A percentile compares a stretch with the other conserved stretches of the same genome.
These are phyloP conservation scores for Penicilliopsis zonata DNA, from an alignment of 495 filamentous ascomycete species.

Conservation along the genomic window DNA sequence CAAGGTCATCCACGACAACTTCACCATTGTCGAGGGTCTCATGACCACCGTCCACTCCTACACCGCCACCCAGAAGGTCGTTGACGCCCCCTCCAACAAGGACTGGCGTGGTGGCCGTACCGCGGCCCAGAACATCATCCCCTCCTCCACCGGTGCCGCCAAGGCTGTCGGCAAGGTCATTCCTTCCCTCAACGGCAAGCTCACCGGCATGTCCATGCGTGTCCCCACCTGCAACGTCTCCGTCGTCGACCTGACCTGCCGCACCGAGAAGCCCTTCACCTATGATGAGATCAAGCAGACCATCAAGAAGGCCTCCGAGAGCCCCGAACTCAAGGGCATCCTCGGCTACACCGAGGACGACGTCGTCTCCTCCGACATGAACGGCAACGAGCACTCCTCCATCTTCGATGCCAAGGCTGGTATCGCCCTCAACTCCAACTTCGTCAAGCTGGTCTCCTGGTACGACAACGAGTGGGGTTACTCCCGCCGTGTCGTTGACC, in stretches of 20 bases:
- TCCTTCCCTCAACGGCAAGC: constrained; percentile 93
- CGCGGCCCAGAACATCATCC: constrained; percentile 99
- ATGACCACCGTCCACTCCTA: constrained; percentile 99
- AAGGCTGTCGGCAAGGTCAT: constrained; percentile 99
- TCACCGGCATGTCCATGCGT: constrained; percentile 99
- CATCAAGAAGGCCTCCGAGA: constrained; percentile 81
- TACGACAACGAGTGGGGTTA: constrained; percentile 98
- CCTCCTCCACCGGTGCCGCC: constrained; percentile 96
- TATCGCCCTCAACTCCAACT: constrained; percentile 95
- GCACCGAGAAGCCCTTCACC: constrained; percentile 75
- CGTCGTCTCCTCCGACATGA: constrained; percentile 85
- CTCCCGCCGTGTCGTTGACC: constrained; percentile 96
- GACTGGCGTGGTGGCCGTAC: constrained; percentile 99
- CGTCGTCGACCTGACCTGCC: constrained; percentile 93
- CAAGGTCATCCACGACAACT: constrained; percentile 98
- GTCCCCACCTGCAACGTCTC: constrained; percentile 98
- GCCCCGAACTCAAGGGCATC: constrained; percentile 79
- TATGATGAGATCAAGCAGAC: constrained; percentile 92
- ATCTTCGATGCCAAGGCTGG: constrained; percentile 99
- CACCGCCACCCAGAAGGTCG: constrained; percentile 99
- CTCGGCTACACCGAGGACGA: constrained; percentile 96
- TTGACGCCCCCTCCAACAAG: constrained; percentile 94
- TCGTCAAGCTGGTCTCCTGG: constrained; percentile 97
- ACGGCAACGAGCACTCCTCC: constrained; percentile 82
- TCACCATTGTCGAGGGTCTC: constrained; percentile 91